Percentiles rank a stretch among this genome's conserved stretches.
Conservation (phyloP, 192 early-diverging fungal genomes). For the Chytriomyces confervae region DNA sequence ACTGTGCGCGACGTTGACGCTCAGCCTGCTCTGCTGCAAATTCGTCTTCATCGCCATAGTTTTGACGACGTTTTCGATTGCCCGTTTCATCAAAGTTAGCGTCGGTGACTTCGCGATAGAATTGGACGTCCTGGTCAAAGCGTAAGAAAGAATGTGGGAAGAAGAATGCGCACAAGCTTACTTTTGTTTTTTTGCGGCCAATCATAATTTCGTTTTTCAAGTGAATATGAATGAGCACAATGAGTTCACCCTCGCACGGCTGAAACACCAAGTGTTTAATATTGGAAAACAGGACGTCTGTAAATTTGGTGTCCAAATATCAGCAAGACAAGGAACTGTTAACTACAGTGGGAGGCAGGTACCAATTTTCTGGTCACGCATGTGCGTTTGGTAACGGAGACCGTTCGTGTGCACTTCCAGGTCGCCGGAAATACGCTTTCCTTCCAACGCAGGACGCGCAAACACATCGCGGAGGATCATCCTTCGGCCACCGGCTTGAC, state of each 20-base stretch:
- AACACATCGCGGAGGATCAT: conserved; percentile 86
- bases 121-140: conserved; percentile 85
- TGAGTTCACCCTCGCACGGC: conserved; percentile 94
- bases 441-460: conserved; percentile 86
- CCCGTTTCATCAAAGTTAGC: conserved; percentile 97
- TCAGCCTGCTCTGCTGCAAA: conserved; percentile 95
- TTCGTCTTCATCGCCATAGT: conserved; percentile 99
- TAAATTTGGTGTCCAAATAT: conserved; percentile 9
- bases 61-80: conserved; percentile 81
- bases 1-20: conserved; percentile 74
- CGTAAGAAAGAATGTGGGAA: neutral
- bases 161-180: conserved; percentile 15
- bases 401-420: conserved; percentile 97
- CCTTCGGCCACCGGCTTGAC: conserved; percentile 57
- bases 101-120: conserved; percentile 96
- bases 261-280: conserved; percentile 98
- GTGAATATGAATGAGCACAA: conserved; percentile 94
- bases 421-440: conserved; percentile 90
- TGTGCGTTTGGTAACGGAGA: conserved; percentile 83
- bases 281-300: conserved; percentile 96
- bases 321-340: conserved; percentile 3
- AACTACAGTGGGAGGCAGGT: conserved; percentile 16
- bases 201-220: conserved; percentile 97
- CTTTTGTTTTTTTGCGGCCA: conserved; percentile 96
- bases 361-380: conserved; percentile 79